These are phyloP conservation scores for Skeletonema costatum DNA, from an alignment of 108 stramenopile genomes.

Conservation along the genomic window DNA sequence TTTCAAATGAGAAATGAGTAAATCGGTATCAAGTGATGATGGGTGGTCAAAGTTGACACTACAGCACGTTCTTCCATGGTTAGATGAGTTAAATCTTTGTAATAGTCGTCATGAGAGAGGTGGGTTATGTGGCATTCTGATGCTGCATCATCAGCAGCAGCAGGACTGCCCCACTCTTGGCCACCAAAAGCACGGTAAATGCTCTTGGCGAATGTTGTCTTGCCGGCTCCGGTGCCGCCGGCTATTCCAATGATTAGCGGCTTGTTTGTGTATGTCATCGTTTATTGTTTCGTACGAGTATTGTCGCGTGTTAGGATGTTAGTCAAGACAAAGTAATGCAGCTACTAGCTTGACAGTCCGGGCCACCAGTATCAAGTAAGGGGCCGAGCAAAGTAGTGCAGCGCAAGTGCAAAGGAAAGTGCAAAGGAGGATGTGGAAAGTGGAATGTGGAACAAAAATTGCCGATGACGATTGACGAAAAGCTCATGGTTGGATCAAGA, in stretches of 20 bases:
- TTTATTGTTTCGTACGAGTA: not conserved
- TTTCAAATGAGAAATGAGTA: conserved; percentile 84
- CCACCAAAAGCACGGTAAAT: conserved; percentile 78
- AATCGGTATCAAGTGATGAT: conserved; percentile 87
- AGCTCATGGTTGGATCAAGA: too few relatives aligned
- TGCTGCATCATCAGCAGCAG: not conserved
- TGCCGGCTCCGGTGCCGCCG: conserved; percentile 82
- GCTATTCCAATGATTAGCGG: conserved; percentile 76
- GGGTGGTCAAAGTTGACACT: conserved; percentile 97
- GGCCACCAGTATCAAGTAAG: too few relatives aligned
- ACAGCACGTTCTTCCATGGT: conserved; percentile 75
- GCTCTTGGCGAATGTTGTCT: conserved; percentile 83
- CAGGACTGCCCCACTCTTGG: conserved; percentile 75
- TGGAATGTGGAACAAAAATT: too few relatives aligned
- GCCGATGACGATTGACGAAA: too few relatives aligned
- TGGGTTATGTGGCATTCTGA: conserved; percentile 23
- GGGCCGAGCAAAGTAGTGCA: too few relatives aligned
- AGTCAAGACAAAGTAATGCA: not conserved
- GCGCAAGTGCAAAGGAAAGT: too few relatives aligned
- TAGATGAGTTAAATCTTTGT: conserved; percentile 77
- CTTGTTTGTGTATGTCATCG: not conserved
- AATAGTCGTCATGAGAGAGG: conserved; percentile 54
- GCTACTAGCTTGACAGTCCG: too few relatives aligned
- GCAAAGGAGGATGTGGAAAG: too few relatives aligned
- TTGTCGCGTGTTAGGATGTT: not conserved